Conservation (phyloP, 176 grass and related monocot genomes). For the Eleusine coracana region DNA sequence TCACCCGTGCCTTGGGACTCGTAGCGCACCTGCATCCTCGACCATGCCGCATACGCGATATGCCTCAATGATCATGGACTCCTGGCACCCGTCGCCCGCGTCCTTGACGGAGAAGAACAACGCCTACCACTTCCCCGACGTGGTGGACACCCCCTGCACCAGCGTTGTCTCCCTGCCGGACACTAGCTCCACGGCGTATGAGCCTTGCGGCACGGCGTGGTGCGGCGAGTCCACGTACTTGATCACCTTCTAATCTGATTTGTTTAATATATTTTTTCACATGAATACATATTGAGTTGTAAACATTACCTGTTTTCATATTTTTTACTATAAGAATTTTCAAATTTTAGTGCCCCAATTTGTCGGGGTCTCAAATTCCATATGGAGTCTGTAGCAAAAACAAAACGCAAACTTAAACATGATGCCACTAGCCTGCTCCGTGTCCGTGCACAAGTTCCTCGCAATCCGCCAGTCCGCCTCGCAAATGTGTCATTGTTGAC, state of each 20-base stretch:
- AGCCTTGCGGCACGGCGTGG: slow-evolving; percentile 52
- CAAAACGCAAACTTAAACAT: no score
- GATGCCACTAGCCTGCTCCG: no score
- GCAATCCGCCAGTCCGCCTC: no score
- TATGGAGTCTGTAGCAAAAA: no score
- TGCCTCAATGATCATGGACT: neutral
- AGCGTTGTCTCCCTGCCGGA: slow-evolving; percentile 42
- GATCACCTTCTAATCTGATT: slow-evolving; percentile 29
- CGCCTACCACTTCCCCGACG: neutral
- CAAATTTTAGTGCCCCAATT: no score
- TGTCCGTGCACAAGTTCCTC: no score
- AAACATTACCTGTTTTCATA: slow-evolving; percentile 4
- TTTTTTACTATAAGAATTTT: no score
- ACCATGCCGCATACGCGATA: neutral
- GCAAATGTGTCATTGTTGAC: no score
- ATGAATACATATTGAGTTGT: neutral
- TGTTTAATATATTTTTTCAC: no score
- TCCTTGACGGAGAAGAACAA: slow-evolving; percentile 1
- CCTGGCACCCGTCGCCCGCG: neutral
- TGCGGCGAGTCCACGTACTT: slow-evolving; percentile 66
- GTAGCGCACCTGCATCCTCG: neutral
- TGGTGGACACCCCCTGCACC: neutral
- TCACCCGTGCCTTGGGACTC: neutral
- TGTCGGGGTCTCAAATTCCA: no score
- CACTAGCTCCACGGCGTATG: slow-evolving; percentile 55